phyloP scores from a whole-genome alignment of 768 basidiomycete genomes.

The Coprinopsis sp. region DNA sequence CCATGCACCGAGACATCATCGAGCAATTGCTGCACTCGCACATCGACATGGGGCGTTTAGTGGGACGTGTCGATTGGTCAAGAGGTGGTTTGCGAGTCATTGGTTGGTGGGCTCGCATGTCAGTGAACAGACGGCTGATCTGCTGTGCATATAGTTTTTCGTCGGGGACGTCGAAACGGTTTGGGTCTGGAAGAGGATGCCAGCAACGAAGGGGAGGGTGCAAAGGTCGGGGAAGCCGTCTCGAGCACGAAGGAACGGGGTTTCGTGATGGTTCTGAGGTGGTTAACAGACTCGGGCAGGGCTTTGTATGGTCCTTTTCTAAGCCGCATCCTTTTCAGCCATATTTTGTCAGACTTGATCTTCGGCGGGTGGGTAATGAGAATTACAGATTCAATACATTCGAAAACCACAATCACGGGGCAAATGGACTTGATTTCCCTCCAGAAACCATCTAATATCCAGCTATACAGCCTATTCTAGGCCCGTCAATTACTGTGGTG shows the following conservation, averaged over 20 bases:
- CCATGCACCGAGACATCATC: slow-evolving; percentile 80
- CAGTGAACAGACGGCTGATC: slow-evolving; percentile 74
- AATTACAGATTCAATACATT: too few species aligned
- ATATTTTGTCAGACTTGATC: too few species aligned
- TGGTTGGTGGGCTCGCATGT: slow-evolving; percentile 78
- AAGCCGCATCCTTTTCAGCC: too few species aligned
- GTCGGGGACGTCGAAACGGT: slow-evolving; percentile 43
- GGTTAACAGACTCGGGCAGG: too few species aligned
- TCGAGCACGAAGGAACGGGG: slow-evolving; percentile 79
- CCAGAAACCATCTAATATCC: too few species aligned
- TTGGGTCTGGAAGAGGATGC: slow-evolving; percentile 25
- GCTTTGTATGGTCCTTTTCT: too few species aligned
- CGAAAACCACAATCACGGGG: too few species aligned
- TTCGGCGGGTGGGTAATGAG: too few species aligned
- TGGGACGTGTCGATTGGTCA: slow-evolving; percentile 80
- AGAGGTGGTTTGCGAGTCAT: slow-evolving; percentile 91
- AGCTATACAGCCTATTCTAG: too few species aligned
- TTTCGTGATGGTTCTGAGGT: slow-evolving; percentile 67
- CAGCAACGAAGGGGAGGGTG: too few species aligned
- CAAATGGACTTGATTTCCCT: too few species aligned
- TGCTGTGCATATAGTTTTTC: slow-evolving; percentile 79
- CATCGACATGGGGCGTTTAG: slow-evolving; percentile 79
- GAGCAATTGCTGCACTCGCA: slow-evolving; percentile 71
- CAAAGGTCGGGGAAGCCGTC: slow-evolving; percentile 29
- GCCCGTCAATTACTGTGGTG: too few species aligned